Evolutionary conservation across 2,329 filamentous ascomycete genomes (phyloP).

Genomic region (Thelonectria olida): DNA sequence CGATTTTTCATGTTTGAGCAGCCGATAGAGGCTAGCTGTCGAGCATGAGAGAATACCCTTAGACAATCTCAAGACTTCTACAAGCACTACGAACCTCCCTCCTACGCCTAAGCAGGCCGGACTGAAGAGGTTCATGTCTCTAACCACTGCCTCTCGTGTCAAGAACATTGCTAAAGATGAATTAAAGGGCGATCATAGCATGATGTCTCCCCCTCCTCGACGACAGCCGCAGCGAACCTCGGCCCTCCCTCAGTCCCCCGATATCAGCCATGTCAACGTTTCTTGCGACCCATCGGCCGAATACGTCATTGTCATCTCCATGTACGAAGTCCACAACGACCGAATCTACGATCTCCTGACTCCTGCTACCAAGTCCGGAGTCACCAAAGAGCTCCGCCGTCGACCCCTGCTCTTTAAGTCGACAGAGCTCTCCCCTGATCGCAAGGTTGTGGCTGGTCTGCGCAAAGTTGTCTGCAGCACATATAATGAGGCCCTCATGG

Average conservation of each 20-base stretch:
- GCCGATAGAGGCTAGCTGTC: constrained; percentile 43
- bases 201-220: constrained; percentile 61
- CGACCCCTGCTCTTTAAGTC: constrained; percentile 89
- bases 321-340: constrained; percentile 99
- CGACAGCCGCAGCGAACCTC: constrained; percentile 74
- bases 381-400: constrained; percentile 76
- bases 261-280: constrained; percentile 76
- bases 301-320: constrained; percentile 90
- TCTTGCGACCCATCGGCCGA: constrained; percentile 70
- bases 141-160: constrained; percentile 55
- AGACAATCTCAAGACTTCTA: constrained; percentile 24
- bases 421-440: constrained; percentile 85
- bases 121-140: constrained; percentile 50
- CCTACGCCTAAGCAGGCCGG: constrained; percentile 47
- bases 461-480: constrained; percentile 88
- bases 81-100: constrained; percentile 41
- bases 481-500: constrained; percentile 85
- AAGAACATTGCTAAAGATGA: constrained; percentile 59
- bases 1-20: constrained; percentile 34
- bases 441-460: constrained; percentile 93
- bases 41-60: constrained; percentile 28
- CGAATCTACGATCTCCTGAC: constrained; percentile 93
- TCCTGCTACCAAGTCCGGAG: constrained; percentile 64
- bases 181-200: constrained; percentile 60
- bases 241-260: constrained; percentile 76